phyloP scores from a whole-genome alignment of 2,329 filamentous ascomycete species.

The Ophiostoma ulmi region DNA sequence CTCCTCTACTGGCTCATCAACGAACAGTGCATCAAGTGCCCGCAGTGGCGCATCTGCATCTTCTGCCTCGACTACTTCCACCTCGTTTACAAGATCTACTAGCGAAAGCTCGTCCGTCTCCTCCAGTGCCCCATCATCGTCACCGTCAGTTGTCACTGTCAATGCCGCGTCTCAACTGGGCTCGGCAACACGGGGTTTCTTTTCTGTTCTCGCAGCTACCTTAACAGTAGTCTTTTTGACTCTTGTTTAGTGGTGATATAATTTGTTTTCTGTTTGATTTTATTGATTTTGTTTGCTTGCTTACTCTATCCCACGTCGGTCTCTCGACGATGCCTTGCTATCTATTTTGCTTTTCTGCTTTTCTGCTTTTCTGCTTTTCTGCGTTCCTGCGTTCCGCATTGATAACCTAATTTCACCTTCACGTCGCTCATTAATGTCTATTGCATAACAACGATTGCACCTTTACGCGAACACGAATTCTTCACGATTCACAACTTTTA shows the following conservation, averaged over 20 bases:
- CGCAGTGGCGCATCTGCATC: neutral
- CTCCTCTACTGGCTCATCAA: neutral
- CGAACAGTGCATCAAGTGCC: neutral
- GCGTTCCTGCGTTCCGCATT: neutral
- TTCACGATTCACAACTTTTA: neutral
- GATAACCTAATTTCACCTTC: neutral
- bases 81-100: neutral
- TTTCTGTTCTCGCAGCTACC: slow-evolving; percentile 12
- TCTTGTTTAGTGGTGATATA: neutral
- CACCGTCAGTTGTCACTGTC: neutral
- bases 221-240: neutral
- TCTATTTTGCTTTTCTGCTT: neutral
- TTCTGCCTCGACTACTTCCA: neutral
- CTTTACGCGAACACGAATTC: neutral
- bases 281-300: neutral
- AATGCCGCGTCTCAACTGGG: neutral
- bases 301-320: neutral
- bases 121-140: neutral
- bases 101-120: neutral
- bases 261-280: neutral
- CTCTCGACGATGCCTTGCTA: neutral
- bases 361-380: neutral
- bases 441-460: neutral
- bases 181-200: neutral
- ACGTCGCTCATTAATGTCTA: slow-evolving; percentile 22